Evolutionary conservation across 2,329 filamentous ascomycete genomes (phyloP).

Genomic region (Pseudopithomyces chartarum): DNA sequence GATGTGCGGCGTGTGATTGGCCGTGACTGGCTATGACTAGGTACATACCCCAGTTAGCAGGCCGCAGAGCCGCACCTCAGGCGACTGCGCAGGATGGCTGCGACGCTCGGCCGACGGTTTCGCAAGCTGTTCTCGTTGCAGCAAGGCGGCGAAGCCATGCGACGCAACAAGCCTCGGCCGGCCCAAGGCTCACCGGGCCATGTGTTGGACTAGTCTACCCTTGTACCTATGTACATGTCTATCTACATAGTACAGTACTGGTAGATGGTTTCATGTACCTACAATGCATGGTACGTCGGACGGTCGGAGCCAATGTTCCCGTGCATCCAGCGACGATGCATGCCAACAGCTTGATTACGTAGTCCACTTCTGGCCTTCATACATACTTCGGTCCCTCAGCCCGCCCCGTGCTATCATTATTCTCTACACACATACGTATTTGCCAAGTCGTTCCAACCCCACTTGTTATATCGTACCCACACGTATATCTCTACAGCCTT

Average conservation of each 20-base stretch:
- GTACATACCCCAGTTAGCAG: background rate
- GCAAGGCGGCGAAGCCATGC: background rate
- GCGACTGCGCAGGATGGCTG: background rate
- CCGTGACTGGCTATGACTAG: background rate
- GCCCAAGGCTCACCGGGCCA: too few relatives aligned
- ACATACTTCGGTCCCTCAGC: background rate
- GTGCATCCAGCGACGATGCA: background rate
- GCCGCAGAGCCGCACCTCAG: slow-evolving; percentile 1
- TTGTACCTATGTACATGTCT: too few relatives aligned
- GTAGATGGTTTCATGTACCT: too few relatives aligned
- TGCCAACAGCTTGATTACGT: background rate
- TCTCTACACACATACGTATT: too few relatives aligned
- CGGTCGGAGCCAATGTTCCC: too few relatives aligned
- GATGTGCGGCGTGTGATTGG: background rate
- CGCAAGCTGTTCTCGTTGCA: background rate
- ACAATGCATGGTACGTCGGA: too few relatives aligned
- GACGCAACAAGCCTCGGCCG: background rate
- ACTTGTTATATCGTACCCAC: slow-evolving; percentile 5
- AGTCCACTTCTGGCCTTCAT: too few relatives aligned
- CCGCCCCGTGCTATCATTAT: slow-evolving; percentile 7
- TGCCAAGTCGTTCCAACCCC: background rate
- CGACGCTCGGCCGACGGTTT: background rate
- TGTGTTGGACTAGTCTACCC: too few relatives aligned
- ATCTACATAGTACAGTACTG: too few relatives aligned
- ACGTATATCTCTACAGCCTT: slow-evolving; percentile 10